Percentiles rank a stretch among this genome's conserved stretches.
Conservation (phyloP, 1,139 yeast genomes). For the Oligophagozyma castellii region DNA sequence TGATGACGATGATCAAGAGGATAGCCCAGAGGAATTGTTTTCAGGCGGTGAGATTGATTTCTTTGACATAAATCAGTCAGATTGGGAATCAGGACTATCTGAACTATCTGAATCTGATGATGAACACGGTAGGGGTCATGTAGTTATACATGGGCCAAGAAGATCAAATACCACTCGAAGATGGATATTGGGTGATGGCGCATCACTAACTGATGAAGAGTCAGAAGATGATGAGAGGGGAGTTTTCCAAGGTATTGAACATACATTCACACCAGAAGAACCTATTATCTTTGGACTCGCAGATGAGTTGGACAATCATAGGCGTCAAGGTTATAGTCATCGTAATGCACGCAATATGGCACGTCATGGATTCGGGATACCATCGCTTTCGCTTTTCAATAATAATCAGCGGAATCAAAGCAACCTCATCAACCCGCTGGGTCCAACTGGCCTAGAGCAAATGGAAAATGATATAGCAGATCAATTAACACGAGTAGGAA, state of each 20-base stretch:
- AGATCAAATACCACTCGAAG: conserved; percentile 12
- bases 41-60: conserved; percentile 24
- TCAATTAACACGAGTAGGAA: conserved; percentile 15
- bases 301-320: conserved; percentile 11
- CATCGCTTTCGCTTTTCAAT: conserved; percentile 18
- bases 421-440: conserved; percentile 21
- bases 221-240: conserved; percentile 22
- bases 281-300: conserved; percentile 20
- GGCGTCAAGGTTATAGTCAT: conserved; percentile 11
- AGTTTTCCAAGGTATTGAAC: conserved; percentile 23
- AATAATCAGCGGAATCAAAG: conserved; percentile 19
- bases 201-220: conserved; percentile 18
- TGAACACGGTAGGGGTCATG: conserved; percentile 13
- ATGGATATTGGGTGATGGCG: conserved; percentile 22
- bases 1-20: conserved; percentile 14
- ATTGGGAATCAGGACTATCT: conserved; percentile 25
- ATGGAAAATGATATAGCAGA: conserved; percentile 21
- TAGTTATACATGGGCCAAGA: conserved; percentile 6
- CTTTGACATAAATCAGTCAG: conserved; percentile 26
- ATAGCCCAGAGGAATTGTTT: conserved; percentile 18
- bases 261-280: conserved; percentile 19
- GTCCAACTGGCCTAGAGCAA: conserved; percentile 24
- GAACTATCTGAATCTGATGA: conserved; percentile 21
- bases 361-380: conserved; percentile 9
- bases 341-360: conserved; percentile 10